Evolutionary conservation across 371 early-diverging fungal genomes (phyloP).

Genomic region (Saksenaea oblongispora): DNA sequence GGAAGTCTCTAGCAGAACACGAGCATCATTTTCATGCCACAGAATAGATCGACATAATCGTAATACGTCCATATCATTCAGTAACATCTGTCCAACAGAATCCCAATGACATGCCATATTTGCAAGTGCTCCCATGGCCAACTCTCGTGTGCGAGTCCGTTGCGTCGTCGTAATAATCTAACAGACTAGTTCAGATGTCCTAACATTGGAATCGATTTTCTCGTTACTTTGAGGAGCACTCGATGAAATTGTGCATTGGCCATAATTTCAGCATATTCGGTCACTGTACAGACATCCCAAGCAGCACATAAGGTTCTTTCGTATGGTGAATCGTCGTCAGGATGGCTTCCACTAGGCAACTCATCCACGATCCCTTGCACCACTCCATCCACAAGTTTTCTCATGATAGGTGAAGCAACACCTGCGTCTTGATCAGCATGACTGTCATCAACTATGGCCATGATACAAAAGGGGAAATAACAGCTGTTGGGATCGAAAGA

Average conservation of each 20-base stretch:
- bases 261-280: conserved; percentile 33
- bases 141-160: conserved; percentile 39
- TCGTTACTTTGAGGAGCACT: conserved; percentile 36
- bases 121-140: conserved; percentile 43
- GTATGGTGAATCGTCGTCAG: conserved; percentile 42
- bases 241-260: conserved; percentile 28
- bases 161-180: conserved; percentile 36
- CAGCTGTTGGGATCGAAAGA: not conserved
- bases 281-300: conserved; percentile 45
- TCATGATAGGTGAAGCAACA: conserved; percentile 35
- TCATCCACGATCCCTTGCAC: conserved; percentile 26
- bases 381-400: conserved; percentile 32
- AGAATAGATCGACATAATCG: conserved; percentile 35
- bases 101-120: conserved; percentile 48
- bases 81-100: conserved; percentile 19
- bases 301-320: conserved; percentile 45
- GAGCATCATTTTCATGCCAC: conserved; percentile 45
- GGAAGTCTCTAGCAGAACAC: conserved; percentile 39
- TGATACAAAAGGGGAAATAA: not conserved
- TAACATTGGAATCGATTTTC: not conserved
- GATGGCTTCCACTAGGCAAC: conserved; percentile 6
- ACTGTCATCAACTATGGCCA: not conserved
- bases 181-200: not conserved
- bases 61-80: conserved; percentile 40
- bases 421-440: not conserved